Conservation (phyloP, 345 rosid genomes). For the Pelargonium nanum region DNA sequence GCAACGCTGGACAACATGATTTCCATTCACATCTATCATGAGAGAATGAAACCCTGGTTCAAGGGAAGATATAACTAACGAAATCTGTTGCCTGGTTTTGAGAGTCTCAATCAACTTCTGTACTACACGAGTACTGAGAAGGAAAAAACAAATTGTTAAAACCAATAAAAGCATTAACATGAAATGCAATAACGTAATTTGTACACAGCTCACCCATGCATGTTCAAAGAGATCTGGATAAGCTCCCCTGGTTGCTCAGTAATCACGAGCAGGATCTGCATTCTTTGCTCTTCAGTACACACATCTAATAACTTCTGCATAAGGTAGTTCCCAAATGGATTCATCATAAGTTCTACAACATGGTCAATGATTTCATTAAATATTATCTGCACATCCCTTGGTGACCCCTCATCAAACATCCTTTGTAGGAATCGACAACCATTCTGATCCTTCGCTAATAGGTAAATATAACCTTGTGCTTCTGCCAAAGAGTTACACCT, state of each 20-base stretch:
- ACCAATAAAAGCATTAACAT: neutral
- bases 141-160: constrained; percentile 3
- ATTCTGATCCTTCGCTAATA: constrained; percentile 65
- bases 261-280: constrained; percentile 24
- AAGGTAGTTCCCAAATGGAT: constrained; percentile 70
- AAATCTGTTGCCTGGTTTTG: constrained; percentile 40
- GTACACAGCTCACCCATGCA: constrained; percentile 28
- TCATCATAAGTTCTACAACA: constrained; percentile 60
- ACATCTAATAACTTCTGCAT: constrained; percentile 49
- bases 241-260: constrained; percentile 30
- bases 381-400: constrained; percentile 48
- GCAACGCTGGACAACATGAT: constrained; percentile 71
- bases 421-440: constrained; percentile 70
- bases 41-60: constrained; percentile 47
- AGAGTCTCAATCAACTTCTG: constrained; percentile 53
- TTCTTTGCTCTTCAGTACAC: constrained; percentile 34
- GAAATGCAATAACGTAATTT: neutral
- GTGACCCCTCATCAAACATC: constrained; percentile 48
- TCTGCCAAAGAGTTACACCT: constrained; percentile 26
- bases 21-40: constrained; percentile 60
- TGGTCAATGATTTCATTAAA: constrained; percentile 55
- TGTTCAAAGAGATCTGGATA: constrained; percentile 24
- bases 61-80: constrained; percentile 33
- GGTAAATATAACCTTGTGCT: constrained; percentile 12
- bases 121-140: constrained; percentile 47